phyloP scores from a whole-genome alignment of 768 basidiomycete genomes.

The Suillus subluteus region DNA sequence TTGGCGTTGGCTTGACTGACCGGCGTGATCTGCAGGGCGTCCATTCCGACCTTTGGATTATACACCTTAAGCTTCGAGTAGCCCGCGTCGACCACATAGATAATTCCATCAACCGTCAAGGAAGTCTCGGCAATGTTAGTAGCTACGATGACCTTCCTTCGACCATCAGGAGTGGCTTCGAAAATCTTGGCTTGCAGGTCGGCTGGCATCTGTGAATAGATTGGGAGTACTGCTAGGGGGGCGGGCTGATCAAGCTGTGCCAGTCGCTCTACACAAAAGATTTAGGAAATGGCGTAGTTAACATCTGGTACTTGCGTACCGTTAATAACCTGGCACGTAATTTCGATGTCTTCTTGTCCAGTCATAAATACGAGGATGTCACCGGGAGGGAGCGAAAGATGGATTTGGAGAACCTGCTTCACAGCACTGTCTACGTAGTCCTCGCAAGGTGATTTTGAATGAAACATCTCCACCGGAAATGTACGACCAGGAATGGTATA shows the following conservation, averaged over 20 bases:
- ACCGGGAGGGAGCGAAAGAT: constrained; percentile 88
- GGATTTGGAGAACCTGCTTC: constrained; percentile 97
- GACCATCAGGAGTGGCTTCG: constrained; percentile 89
- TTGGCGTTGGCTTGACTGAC: constrained; percentile 99
- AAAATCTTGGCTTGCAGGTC: constrained; percentile 99
- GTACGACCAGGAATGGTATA: constrained; percentile 95
- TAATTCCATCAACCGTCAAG: constrained; percentile 95
- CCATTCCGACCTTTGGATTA: constrained; percentile 99
- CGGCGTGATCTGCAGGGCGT: constrained; percentile 97
- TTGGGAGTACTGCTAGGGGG: constrained; percentile 89
- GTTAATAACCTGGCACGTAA: constrained; percentile 92
- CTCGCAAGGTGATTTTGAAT: constrained; percentile 96
- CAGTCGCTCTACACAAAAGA: constrained; percentile 72
- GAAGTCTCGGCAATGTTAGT: constrained; percentile 99
- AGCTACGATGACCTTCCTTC: constrained; percentile 96
- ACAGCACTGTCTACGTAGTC: constrained; percentile 99
- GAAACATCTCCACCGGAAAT: constrained; percentile 96
- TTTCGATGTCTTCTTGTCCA: constrained; percentile 98
- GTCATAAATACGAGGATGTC: constrained; percentile 99
- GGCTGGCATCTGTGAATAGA: constrained; percentile 99
- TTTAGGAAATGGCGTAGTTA: neutral
- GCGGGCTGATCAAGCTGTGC: constrained; percentile 90
- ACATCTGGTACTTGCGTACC: constrained; percentile 49
- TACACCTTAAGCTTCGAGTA: constrained; percentile 99
- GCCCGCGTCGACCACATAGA: constrained; percentile 95